Evolutionary conservation across 2,329 filamentous ascomycete species (phyloP).

Genomic region (Diaporthe amygdali): DNA sequence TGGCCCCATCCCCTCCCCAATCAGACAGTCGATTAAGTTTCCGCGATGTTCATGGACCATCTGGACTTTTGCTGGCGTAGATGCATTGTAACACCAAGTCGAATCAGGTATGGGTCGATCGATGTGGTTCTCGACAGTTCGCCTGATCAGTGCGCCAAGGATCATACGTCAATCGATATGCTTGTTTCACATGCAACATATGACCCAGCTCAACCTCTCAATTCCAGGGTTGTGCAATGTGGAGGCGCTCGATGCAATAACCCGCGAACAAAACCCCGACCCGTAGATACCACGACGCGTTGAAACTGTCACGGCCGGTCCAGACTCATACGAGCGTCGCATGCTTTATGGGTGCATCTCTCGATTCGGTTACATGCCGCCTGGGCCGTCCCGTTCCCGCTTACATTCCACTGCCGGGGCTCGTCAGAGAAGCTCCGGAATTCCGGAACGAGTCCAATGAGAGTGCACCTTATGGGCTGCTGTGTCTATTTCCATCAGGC

Average conservation of each 20-base stretch:
- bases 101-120: constrained; percentile 16
- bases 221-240: constrained; percentile 7
- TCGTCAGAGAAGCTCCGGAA: constrained; percentile 7
- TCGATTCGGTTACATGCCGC: constrained; percentile 13
- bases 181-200: constrained; percentile 16
- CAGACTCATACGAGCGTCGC: constrained; percentile 3
- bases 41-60: not conserved
- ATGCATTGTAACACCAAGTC: constrained; percentile 11
- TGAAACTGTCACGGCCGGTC: not conserved
- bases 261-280: constrained; percentile 5
- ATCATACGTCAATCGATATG: constrained; percentile 15
- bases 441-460: not conserved
- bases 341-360: constrained; percentile 10
- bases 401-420: not conserved
- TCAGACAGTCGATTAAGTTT: constrained; percentile 1
- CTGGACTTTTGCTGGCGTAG: not conserved
- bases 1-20: not conserved
- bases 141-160: constrained; percentile 15
- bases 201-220: not conserved
- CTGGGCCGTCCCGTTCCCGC: constrained; percentile 5
- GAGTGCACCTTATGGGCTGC: not conserved
- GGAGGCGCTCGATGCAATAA: not conserved
- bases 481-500: not conserved
- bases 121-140: constrained; percentile 12
- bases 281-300: not conserved